Evolutionary conservation across 257 asterid genomes (phyloP).

Genomic region (Scutellaria galericulata): DNA sequence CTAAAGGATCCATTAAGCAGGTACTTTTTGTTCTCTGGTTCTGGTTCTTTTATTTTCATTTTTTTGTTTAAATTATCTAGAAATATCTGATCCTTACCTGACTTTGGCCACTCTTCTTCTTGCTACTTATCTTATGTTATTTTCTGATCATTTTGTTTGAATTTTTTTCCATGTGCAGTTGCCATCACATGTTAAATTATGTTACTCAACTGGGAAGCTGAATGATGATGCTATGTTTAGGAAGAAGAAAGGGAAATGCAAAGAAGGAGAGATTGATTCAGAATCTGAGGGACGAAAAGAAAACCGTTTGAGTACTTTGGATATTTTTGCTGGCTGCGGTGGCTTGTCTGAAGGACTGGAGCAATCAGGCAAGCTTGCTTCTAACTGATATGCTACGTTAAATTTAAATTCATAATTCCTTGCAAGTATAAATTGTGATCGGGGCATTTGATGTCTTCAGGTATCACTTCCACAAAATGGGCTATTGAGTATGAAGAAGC

Average conservation of each 20-base stretch:
- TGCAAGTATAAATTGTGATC: constrained; percentile 15
- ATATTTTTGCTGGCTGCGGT: constrained; percentile 98
- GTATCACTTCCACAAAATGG: constrained; percentile 79
- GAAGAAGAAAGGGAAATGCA: constrained; percentile 79
- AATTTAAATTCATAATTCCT: constrained; percentile 27
- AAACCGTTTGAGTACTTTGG: constrained; percentile 65
- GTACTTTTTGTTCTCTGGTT: constrained; percentile 37
- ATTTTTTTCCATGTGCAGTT: constrained; percentile 60
- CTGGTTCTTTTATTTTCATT: not conserved
- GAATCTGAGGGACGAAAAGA: constrained; percentile 44
- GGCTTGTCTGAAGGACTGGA: constrained; percentile 91
- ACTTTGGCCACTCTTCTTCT: constrained; percentile 22
- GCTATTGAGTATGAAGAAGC: constrained; percentile 95
- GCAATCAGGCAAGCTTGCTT: constrained; percentile 64
- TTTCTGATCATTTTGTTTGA: constrained; percentile 35
- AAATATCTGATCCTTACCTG: constrained; percentile 19
- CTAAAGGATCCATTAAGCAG: constrained; percentile 83
- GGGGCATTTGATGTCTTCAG: constrained; percentile 46
- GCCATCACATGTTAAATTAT: constrained; percentile 67
- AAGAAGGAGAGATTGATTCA: constrained; percentile 69
- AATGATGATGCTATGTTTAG: constrained; percentile 47
- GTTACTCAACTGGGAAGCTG: constrained; percentile 53
- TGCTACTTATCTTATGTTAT: constrained; percentile 10
- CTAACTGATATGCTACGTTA: constrained; percentile 4
- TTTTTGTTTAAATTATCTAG: not conserved